Evolutionary conservation across 129 eudicot species (phyloP).

Genomic region (Flaveria brownii): DNA sequence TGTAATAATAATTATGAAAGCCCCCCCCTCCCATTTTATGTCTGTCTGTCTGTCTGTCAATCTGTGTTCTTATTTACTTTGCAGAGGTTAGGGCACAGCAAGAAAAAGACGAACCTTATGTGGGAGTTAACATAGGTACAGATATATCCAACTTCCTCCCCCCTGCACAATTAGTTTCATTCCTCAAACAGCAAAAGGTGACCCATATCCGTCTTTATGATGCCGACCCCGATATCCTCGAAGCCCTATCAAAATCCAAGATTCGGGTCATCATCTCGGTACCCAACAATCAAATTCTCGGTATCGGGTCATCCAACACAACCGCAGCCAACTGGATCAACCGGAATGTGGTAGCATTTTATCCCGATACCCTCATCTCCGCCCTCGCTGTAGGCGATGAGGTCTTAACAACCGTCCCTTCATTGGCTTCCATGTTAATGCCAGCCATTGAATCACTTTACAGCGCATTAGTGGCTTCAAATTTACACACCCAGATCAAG

Average conservation of each 20-base stretch:
- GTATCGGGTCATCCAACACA: conserved; percentile 80
- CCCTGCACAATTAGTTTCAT: conserved; percentile 61
- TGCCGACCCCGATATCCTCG: conserved; percentile 71
- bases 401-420: conserved; percentile 71
- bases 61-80: background rate
- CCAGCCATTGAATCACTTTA: conserved; percentile 91
- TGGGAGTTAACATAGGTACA: conserved; percentile 93
- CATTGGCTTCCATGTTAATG: conserved; percentile 62
- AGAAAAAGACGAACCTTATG: conserved; percentile 65
- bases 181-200: conserved; percentile 70
- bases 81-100: conserved; percentile 62
- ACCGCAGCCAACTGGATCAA: conserved; percentile 91
- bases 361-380: conserved; percentile 73
- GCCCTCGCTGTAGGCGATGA: conserved; percentile 84
- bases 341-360: conserved; percentile 71
- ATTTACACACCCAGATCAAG: conserved; percentile 76
- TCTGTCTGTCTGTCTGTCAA: too few relatives aligned
- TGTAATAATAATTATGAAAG: background rate
- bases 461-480: conserved; percentile 78
- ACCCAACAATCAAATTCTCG: conserved; percentile 86
- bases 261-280: conserved; percentile 78
- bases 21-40: conserved; percentile 19
- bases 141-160: conserved; percentile 76
- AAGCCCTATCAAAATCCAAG: conserved; percentile 78
- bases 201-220: conserved; percentile 84